A percentile compares a stretch with the other conserved stretches of the same genome.
phyloP scores from a whole-genome alignment of 2,329 filamentous ascomycete species.

The Aspergillus sp. region DNA sequence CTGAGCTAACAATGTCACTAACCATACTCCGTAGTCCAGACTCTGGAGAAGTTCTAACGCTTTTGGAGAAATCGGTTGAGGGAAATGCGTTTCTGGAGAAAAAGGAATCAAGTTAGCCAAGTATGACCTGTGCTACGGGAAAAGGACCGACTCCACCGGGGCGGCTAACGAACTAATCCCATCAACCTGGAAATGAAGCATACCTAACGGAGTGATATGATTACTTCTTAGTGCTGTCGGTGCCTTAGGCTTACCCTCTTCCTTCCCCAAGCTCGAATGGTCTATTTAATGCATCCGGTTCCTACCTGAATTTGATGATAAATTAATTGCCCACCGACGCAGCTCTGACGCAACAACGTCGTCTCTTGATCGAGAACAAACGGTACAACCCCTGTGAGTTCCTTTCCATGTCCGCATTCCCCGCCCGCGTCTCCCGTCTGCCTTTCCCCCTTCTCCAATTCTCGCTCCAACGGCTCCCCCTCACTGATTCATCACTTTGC shows the following conservation, averaged over 20 bases:
- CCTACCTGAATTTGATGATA: too few relatives aligned
- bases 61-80: too few relatives aligned
- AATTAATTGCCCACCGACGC: not conserved
- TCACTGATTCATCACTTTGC: too few relatives aligned
- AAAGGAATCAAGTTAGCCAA: not conserved
- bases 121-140: not conserved
- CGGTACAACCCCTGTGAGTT: too few relatives aligned
- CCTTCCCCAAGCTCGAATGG: not conserved
- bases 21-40: too few relatives aligned
- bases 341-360: not conserved
- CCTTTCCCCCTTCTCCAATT: not conserved
- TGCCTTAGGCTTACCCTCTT: not conserved
- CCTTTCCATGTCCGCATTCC: not conserved
- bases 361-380: not conserved
- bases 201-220: too few relatives aligned
- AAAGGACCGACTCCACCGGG: not conserved
- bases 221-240: not conserved
- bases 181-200: not conserved
- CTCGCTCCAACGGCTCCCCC: not conserved
- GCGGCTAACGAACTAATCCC: not conserved
- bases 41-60: too few relatives aligned
- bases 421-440: not conserved
- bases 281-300: too few relatives aligned
- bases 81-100: too few relatives aligned
- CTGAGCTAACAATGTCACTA: too few relatives aligned